Conservation (phyloP, 768 basidiomycete genomes). For the Porphyrellus cyaneotinctus region DNA sequence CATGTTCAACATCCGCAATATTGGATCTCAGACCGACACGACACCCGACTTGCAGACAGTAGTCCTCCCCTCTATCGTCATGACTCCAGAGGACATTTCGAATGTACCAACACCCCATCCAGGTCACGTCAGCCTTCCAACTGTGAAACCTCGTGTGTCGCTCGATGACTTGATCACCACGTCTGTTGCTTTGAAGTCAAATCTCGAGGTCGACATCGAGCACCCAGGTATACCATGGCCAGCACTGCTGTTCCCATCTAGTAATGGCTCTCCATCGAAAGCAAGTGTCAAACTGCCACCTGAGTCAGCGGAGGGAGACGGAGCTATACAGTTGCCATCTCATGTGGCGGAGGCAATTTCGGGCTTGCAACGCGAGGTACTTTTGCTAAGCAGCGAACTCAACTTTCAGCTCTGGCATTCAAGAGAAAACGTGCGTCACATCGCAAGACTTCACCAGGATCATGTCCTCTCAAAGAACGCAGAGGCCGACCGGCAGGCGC, state of each 20-base stretch:
- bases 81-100: constrained; percentile 22
- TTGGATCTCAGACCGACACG: constrained; percentile 34
- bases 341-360: constrained; percentile 65
- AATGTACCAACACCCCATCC: constrained; percentile 29
- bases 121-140: constrained; percentile 35
- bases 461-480: constrained; percentile 68
- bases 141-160: constrained; percentile 41
- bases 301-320: constrained; percentile 12
- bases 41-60: constrained; percentile 5
- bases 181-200: constrained; percentile 70
- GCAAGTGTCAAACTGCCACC: constrained; percentile 11
- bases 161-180: constrained; percentile 73
- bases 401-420: constrained; percentile 85
- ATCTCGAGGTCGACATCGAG: constrained; percentile 58
- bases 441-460: constrained; percentile 75
- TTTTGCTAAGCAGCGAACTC: constrained; percentile 73
- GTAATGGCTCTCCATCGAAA: constrained; percentile 28
- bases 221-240: constrained; percentile 53
- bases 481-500: constrained; percentile 75
- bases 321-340: constrained; percentile 33
- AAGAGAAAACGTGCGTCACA: constrained; percentile 75
- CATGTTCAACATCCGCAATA: constrained; percentile 62
- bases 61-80: constrained; percentile 3
- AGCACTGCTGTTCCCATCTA: constrained; percentile 37
- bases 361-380: constrained; percentile 67